Base-by-base conservation (phyloP, 2,329 filamentous ascomycete genomes). In the Fusarium sambucinum region DNA sequence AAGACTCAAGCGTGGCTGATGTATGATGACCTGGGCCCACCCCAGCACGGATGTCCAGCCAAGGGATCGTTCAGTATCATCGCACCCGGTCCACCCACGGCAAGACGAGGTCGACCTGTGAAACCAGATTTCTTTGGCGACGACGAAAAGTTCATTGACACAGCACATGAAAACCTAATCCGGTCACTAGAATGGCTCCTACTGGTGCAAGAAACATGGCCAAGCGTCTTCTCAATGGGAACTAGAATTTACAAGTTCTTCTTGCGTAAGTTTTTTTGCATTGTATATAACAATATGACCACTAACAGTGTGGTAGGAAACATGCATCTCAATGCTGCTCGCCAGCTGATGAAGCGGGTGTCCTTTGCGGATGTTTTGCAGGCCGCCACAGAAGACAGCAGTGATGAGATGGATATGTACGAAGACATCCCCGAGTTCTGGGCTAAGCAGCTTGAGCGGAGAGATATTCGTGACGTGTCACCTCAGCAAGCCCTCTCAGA, bases 151-250 rank as follows among this genome's bases (percentile, higher is more conserved):
- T 74, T 73, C 12, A 80, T 89, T 12, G 84, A 88, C 10, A 79
- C 84, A 42, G 87, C 91, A 61, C 90, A 95, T 66, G 87, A 90
- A 71, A 79, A 85, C 33, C 84, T 97, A 52, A 93, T 97, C 45
- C 87, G 91, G 58, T 89, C 92, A 37, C 81, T 97, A 61, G 92
- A 96, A 75, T 98, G 95, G 94, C 90, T 95, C 76, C 81, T 92
- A 59, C 85, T 92, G 57, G 86, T 95, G 11, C 87, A 91, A 50
- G 90, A 87, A 14, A 85, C 92, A 55, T 94, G 91, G 90, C 82
- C 85, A 17, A 84, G 90, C 59, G 89, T 92, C 23, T 92, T 95
- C 72, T 80, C 82, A 19, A 84, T 89, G 57, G 89, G 93, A 41
- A 87, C 87, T 30, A 85, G 89, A 71, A 86, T 94, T n/a, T 93